Conservation (phyloP, 2,329 filamentous ascomycete genomes). For the Pseudopithomyces chartarum region DNA sequence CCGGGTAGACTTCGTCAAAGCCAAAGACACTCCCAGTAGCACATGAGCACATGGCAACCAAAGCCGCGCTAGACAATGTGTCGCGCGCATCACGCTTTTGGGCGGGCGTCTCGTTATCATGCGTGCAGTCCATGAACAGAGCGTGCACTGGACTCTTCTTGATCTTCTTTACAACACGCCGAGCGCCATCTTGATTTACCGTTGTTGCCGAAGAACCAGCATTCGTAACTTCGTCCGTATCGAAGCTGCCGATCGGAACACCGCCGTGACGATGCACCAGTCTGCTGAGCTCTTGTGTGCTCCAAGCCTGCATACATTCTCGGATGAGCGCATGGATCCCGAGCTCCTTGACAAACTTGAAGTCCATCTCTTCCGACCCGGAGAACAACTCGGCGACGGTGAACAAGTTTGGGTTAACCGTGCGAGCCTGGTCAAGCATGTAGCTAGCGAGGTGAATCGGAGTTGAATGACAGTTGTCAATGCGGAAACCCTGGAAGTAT, state of each 20-base stretch:
- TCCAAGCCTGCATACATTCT: conserved; percentile 99
- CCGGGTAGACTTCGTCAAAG: conserved; percentile 95
- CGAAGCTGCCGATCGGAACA: conserved; percentile 94
- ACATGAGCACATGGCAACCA: conserved; percentile 95
- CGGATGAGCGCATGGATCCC: conserved; percentile 91
- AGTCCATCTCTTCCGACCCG: conserved; percentile 94
- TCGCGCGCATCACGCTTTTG: conserved; percentile 95
- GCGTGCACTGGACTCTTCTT: conserved; percentile 89
- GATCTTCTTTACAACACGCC: conserved; percentile 77
- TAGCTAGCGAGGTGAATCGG: conserved; percentile 93
- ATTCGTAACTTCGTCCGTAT: conserved; percentile 82
- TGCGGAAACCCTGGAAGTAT: conserved; percentile 92
- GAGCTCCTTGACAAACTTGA: conserved; percentile 90
- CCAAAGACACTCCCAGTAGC: conserved; percentile 97
- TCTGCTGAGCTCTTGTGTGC: conserved; percentile 87
- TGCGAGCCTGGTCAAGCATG: conserved; percentile 90
- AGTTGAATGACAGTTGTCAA: conserved; percentile 98
- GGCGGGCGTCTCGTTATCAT: conserved; percentile 95
- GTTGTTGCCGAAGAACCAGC: conserved; percentile 53
- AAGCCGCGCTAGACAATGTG: conserved; percentile 88
- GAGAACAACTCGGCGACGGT: conserved; percentile 96
- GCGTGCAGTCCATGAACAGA: conserved; percentile 98
- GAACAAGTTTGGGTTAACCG: conserved; percentile 83
- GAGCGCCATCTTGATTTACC: conserved; percentile 38
- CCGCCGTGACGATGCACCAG: conserved; percentile 93